Conservation (phyloP, 148 eudicot species). For the Heliosperma pusillum region DNA sequence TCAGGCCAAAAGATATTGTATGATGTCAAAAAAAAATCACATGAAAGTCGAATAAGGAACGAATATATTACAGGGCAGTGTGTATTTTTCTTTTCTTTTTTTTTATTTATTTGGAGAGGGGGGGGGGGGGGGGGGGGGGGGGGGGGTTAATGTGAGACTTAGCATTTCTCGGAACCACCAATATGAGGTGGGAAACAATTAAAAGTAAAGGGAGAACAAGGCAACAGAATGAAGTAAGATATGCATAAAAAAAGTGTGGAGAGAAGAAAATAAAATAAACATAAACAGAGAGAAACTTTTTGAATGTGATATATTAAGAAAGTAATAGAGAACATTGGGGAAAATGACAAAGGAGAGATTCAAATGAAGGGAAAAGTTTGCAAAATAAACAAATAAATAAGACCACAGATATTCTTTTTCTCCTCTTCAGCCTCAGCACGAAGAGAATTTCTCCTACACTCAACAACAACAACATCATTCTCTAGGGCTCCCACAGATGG, state of each 20-base stretch:
- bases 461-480: too few species aligned
- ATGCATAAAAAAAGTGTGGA: background rate
- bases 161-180: background rate
- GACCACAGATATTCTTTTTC: background rate
- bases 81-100: background rate
- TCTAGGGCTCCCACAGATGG: too few species aligned
- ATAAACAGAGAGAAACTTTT: too few species aligned
- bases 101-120: too few species aligned
- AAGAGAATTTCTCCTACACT: background rate
- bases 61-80: background rate
- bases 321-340: background rate
- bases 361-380: background rate
- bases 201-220: background rate
- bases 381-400: background rate
- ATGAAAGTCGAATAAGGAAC: constrained; percentile 14
- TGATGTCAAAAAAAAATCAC: constrained; percentile 25
- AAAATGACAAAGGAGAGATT: background rate
- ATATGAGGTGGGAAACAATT: background rate
- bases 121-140: background rate
- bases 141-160: background rate
- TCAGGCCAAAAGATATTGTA: constrained; percentile 16
- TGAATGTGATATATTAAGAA: background rate
- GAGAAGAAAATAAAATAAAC: background rate
- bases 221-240: background rate
- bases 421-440: background rate